Conservation (phyloP, 2,329 filamentous ascomycete genomes). For the Xylaria sp. region DNA sequence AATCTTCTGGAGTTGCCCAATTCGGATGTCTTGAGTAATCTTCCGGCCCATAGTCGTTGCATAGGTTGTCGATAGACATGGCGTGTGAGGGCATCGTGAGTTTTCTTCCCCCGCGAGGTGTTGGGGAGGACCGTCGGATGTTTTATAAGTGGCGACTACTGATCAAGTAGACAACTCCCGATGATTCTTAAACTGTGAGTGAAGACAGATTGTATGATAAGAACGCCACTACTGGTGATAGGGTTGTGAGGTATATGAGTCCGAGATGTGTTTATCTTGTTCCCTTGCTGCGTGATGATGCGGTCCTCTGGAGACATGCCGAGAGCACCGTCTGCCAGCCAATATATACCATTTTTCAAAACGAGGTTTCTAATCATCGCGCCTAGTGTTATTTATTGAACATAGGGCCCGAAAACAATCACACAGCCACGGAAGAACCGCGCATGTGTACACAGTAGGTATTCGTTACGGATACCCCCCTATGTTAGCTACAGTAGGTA, state of each 20-base stretch:
- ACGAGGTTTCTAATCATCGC: slow-evolving; percentile 32
- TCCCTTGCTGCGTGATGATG: slow-evolving; percentile 18
- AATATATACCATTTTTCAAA: slow-evolving; percentile 37
- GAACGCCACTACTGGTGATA: slow-evolving; percentile 1
- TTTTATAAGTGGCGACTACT: not conserved
- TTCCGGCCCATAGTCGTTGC: slow-evolving; percentile 37
- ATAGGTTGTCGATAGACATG: slow-evolving; percentile 43
- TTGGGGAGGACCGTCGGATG: not conserved
- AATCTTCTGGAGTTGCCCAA: slow-evolving; percentile 43
- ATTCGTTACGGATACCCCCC: slow-evolving; percentile 20
- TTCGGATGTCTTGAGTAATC: slow-evolving; percentile 37
- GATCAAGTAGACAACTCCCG: not conserved
- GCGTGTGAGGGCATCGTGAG: slow-evolving; percentile 41
- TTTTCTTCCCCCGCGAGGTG: slow-evolving; percentile 1
- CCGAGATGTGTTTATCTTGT: slow-evolving; percentile 10
- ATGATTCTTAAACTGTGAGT: not conserved
- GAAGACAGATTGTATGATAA: slow-evolving; percentile 2
- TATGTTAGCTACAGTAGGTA: not conserved
- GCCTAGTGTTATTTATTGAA: slow-evolving; percentile 30
- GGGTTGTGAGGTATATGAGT: slow-evolving; percentile 9
- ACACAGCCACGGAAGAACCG: slow-evolving; percentile 36
- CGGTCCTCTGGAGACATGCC: slow-evolving; percentile 1
- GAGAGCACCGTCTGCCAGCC: slow-evolving; percentile 7
- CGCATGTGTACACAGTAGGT: slow-evolving; percentile 24
- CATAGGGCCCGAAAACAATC: slow-evolving; percentile 18